Percentiles rank a stretch among this genome's conserved stretches.
Evolutionary conservation across 768 basidiomycete species (phyloP).

Genomic region (Lyophyllum semitale): DNA sequence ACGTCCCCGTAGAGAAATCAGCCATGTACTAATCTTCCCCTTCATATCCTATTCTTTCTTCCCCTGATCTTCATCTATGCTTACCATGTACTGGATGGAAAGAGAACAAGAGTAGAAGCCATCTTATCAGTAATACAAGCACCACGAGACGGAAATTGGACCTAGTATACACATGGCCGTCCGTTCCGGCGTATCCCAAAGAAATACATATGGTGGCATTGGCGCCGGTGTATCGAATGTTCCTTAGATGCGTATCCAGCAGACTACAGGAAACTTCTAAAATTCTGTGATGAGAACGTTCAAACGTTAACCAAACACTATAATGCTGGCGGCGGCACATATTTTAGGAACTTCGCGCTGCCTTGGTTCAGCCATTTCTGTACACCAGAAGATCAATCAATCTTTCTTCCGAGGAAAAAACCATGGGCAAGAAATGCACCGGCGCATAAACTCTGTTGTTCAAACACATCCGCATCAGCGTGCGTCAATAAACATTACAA

Average conservation of each 20-base stretch:
- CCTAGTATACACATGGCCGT: not conserved
- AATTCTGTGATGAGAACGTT: not conserved
- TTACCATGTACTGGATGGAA: not conserved
- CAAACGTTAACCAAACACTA: too few species aligned
- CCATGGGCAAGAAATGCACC: not conserved
- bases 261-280: not conserved
- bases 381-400: not conserved
- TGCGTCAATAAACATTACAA: conserved; percentile 8
- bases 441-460: not conserved
- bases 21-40: conserved; percentile 4
- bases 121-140: too few species aligned
- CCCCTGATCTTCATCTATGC: not conserved
- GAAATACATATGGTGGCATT: not conserved
- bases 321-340: not conserved
- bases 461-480: conserved; percentile 2
- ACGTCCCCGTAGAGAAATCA: conserved; percentile 10
- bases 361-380: not conserved
- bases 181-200: not conserved
- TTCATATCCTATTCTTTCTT: not conserved
- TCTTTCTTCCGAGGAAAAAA: not conserved
- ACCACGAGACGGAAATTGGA: not conserved
- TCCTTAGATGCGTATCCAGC: too few species aligned
- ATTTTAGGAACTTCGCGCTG: not conserved
- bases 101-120: too few species aligned
- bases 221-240: not conserved